Evolutionary conservation across 495 filamentous ascomycete species (phyloP).

Genomic region (Parathielavia appendiculata): DNA sequence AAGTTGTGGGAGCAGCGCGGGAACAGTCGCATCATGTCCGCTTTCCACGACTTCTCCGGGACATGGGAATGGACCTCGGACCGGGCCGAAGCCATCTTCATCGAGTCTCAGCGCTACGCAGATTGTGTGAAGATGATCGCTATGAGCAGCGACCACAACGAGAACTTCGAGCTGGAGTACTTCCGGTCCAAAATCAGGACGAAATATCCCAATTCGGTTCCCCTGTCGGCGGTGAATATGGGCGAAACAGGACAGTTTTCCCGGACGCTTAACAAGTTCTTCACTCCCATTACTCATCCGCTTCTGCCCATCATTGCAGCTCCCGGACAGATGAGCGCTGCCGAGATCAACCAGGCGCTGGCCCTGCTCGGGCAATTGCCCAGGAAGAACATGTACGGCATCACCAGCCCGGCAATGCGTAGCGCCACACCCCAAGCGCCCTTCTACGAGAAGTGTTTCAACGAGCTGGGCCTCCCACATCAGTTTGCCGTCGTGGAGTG

Average conservation of each 20-base stretch:
- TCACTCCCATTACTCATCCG: slow-evolving; percentile 81
- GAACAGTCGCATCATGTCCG: slow-evolving; percentile 75
- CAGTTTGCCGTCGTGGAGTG: slow-evolving; percentile 71
- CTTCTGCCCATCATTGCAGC: slow-evolving; percentile 78
- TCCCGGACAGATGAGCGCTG: slow-evolving; percentile 74
- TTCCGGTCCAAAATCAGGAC: slow-evolving; percentile 71
- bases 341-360: slow-evolving; percentile 74
- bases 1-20: slow-evolving; percentile 64
- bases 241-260: slow-evolving; percentile 77
- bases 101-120: slow-evolving; percentile 63
- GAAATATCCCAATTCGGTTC: slow-evolving; percentile 57
- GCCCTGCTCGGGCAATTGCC: slow-evolving; percentile 75
- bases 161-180: slow-evolving; percentile 83
- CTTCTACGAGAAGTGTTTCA: slow-evolving; percentile 85
- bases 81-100: slow-evolving; percentile 62
- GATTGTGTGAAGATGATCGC: slow-evolving; percentile 89
- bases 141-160: slow-evolving; percentile 68
- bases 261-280: slow-evolving; percentile 72
- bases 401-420: slow-evolving; percentile 56
- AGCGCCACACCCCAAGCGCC: slow-evolving; percentile 67
- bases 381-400: slow-evolving; percentile 72
- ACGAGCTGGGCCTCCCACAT: slow-evolving; percentile 79
- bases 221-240: slow-evolving; percentile 81
- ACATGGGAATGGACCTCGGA: slow-evolving; percentile 74
- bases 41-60: slow-evolving; percentile 81